Conservation (phyloP, 129 eudicot genomes). For the Saussurea involucrata region DNA sequence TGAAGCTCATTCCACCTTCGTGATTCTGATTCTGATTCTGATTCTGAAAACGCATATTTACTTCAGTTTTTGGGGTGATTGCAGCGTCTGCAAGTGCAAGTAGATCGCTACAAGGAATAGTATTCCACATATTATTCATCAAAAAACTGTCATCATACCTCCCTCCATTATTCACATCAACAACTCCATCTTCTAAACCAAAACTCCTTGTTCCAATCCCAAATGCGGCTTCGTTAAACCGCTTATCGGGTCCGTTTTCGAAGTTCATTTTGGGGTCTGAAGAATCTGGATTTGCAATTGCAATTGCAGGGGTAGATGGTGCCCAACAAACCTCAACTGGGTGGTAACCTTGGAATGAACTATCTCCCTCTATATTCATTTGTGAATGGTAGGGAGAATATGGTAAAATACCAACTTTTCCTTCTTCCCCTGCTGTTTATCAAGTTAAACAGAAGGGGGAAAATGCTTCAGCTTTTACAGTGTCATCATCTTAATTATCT, state of each 20-base stretch:
- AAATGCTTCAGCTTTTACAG: constrained; percentile 19
- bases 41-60: not conserved
- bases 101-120: constrained; percentile 44
- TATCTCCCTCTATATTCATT: constrained; percentile 35
- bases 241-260: constrained; percentile 19
- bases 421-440: constrained; percentile 18
- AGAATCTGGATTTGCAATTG: constrained; percentile 38
- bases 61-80: not conserved
- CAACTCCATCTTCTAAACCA: constrained; percentile 5
- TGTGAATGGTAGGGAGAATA: constrained; percentile 17
- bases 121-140: constrained; percentile 25
- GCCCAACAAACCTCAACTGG: constrained; percentile 41
- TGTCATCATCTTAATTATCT: not conserved
- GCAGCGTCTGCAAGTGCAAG: constrained; percentile 52
- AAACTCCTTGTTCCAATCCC: constrained; percentile 4
- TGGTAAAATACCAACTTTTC: constrained; percentile 23
- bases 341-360: constrained; percentile 7
- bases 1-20: not conserved
- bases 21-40: not conserved
- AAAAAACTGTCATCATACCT: constrained; percentile 7
- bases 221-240: not conserved
- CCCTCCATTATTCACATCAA: not conserved
- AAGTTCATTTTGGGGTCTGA: constrained; percentile 27
- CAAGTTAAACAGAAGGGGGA: constrained; percentile 3
- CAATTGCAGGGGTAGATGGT: constrained; percentile 56